phyloP scores from a whole-genome alignment of 352 stramenopile species.

The Saprolegnia parasitica region DNA sequence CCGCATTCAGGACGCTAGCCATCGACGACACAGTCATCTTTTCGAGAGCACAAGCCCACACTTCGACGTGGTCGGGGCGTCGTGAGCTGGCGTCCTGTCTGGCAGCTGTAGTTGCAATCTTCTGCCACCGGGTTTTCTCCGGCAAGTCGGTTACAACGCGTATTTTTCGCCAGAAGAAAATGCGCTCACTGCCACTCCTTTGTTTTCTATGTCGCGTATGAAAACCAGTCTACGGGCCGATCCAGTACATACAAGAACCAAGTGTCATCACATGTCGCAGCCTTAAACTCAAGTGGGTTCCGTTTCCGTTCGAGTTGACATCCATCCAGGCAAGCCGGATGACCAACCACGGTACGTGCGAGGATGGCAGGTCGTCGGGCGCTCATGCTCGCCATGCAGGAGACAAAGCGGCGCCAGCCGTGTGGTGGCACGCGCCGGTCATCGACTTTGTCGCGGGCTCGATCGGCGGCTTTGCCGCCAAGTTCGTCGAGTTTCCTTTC shows the following conservation, averaged over 20 bases:
- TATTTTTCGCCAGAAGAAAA: no score
- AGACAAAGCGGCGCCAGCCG: neutral
- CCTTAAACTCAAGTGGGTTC: neutral
- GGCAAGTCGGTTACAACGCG: no score
- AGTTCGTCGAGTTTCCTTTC: slow-evolving; percentile 30
- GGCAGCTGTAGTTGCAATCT: no score
- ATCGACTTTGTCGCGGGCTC: slow-evolving; percentile 27
- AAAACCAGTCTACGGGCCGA: neutral
- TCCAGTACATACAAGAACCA: neutral
- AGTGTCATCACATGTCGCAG: slow-evolving; percentile 1
- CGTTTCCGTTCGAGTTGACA: slow-evolving; percentile 1
- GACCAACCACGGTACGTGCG: slow-evolving; percentile 5
- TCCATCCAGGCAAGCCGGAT: slow-evolving; percentile 4
- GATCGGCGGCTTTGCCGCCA: slow-evolving; percentile 21
- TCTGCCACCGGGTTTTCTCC: no score
- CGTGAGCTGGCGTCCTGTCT: no score
- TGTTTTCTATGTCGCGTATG: slow-evolving; percentile 1
- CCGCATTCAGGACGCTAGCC: no score
- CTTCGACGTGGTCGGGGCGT: no score
- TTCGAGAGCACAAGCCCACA: no score
- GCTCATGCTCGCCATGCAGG: neutral
- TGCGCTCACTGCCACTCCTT: neutral
- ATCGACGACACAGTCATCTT: no score
- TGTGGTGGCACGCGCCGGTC: slow-evolving; percentile 26
- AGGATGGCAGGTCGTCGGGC: neutral